Conservation (phyloP, 2,329 filamentous ascomycete genomes). For the Colletotrichum ledebouriae region DNA sequence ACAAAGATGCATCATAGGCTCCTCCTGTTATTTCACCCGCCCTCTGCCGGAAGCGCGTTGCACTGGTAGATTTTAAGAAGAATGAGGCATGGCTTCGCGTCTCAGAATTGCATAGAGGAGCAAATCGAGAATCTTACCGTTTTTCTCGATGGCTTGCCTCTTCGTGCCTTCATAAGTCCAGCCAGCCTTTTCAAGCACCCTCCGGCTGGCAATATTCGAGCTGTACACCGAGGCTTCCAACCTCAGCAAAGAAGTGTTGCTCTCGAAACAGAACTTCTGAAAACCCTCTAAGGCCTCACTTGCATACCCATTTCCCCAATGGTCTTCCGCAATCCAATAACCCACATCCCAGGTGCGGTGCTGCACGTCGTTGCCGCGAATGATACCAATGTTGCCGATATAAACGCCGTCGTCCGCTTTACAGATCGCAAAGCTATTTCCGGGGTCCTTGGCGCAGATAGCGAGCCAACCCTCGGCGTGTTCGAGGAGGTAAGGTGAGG, state of each 20-base stretch:
- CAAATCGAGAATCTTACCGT: constrained; percentile 55
- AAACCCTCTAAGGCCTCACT: constrained; percentile 57
- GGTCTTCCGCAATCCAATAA: constrained; percentile 59
- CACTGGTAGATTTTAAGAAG: too few species aligned
- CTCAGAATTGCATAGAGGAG: constrained; percentile 56
- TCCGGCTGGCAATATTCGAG: constrained; percentile 57
- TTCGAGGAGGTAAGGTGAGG: constrained; percentile 47
- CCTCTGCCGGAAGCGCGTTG: too few species aligned
- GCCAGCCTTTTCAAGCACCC: constrained; percentile 59
- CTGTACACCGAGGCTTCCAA: constrained; percentile 56
- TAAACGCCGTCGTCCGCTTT: constrained; percentile 50
- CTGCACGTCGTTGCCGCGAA: constrained; percentile 53
- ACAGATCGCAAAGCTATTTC: constrained; percentile 54
- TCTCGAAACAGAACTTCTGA: constrained; percentile 59
- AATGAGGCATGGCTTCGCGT: constrained; percentile 46
- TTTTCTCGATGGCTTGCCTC: constrained; percentile 58
- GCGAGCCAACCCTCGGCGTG: constrained; percentile 49
- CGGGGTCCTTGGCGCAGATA: constrained; percentile 36
- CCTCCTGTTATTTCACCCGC: too few species aligned
- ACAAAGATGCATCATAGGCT: too few species aligned
- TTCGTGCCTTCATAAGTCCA: constrained; percentile 59
- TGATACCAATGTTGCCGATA: constrained; percentile 59
- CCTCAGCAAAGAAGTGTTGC: constrained; percentile 55
- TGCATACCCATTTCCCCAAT: constrained; percentile 62
- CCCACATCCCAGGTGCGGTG: constrained; percentile 62